phyloP scores from a whole-genome alignment of 352 stramenopile species.

The Pythium volutum region DNA sequence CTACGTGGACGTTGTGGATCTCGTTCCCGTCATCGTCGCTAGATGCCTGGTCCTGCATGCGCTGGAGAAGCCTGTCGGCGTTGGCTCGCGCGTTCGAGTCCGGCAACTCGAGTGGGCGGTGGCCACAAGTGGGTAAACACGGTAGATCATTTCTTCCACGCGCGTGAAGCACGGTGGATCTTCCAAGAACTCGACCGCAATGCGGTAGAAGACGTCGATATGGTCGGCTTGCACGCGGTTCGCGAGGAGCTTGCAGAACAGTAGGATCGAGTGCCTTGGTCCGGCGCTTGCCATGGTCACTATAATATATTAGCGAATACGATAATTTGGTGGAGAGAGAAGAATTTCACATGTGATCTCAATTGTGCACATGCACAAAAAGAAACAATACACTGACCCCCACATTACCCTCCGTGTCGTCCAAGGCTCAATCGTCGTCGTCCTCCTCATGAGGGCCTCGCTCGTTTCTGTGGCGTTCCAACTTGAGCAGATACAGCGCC shows the following conservation, averaged over 20 bases:
- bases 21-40: background rate
- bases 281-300: too few species aligned
- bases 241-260: slow-evolving; percentile 9
- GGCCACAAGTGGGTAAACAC: background rate
- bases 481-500: too few species aligned
- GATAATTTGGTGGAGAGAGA: too few species aligned
- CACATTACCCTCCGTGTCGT: too few species aligned
- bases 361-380: too few species aligned
- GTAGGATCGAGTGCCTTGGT: background rate
- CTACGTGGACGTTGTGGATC: background rate
- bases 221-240: background rate
- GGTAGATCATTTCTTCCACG: slow-evolving; percentile 10
- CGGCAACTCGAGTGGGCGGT: background rate
- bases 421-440: too few species aligned
- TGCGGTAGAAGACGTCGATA: slow-evolving; percentile 1
- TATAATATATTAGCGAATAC: too few species aligned
- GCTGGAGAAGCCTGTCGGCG: background rate
- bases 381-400: too few species aligned
- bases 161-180: slow-evolving; percentile 4
- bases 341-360: too few species aligned
- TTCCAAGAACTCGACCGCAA: slow-evolving; percentile 1
- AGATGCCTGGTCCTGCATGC: background rate
- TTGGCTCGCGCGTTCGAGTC: background rate
- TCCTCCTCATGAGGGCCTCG: too few species aligned
- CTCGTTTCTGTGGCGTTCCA: too few species aligned